phyloP scores from a whole-genome alignment of 305 asterid genomes.

The Coffea humblotiana region DNA sequence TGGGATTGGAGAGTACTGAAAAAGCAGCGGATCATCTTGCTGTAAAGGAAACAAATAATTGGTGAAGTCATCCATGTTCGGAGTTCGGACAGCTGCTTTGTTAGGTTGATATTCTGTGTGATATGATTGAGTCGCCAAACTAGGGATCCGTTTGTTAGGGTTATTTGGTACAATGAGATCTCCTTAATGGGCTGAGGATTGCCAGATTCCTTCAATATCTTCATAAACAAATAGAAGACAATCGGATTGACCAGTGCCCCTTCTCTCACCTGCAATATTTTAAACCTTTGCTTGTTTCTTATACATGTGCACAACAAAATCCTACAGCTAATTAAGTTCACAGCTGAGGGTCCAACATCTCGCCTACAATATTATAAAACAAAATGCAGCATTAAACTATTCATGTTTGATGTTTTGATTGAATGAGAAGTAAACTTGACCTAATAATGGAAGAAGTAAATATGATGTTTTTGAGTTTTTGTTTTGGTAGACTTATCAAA shows the following conservation, averaged over 20 bases:
- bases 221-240: background rate
- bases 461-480: background rate
- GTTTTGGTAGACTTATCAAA: too few species aligned
- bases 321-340: constrained; percentile 5
- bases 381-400: background rate
- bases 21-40: constrained; percentile 13
- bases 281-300: background rate
- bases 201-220: constrained; percentile 17
- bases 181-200: constrained; percentile 19
- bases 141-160: constrained; percentile 16
- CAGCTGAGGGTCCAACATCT: constrained; percentile 10
- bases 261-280: constrained; percentile 3
- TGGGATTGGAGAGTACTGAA: constrained; percentile 1
- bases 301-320: constrained; percentile 17
- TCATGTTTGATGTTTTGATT: background rate
- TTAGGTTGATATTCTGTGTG: background rate
- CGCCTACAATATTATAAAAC: background rate
- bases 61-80: constrained; percentile 18
- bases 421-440: background rate
- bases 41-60: constrained; percentile 5
- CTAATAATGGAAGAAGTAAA: background rate
- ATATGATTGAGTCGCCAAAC: background rate
- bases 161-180: constrained; percentile 8
- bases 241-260: background rate
- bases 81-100: constrained; percentile 9